Conservation (phyloP, 257 asterid genomes). For the Solanum ossicruentum region DNA sequence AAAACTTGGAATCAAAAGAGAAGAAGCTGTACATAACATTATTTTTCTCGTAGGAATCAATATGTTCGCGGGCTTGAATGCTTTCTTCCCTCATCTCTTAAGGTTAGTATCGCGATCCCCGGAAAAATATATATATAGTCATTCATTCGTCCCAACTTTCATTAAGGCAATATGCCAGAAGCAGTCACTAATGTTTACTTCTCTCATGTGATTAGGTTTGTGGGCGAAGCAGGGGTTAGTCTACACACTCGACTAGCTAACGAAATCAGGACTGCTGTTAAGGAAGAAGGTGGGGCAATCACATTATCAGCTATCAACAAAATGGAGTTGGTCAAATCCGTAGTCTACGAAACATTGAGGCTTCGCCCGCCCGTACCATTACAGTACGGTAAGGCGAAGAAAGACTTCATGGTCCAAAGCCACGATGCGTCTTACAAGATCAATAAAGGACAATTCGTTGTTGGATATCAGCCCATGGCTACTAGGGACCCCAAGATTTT, state of each 20-base stretch:
- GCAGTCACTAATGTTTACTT: background rate
- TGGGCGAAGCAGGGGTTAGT: constrained; percentile 36
- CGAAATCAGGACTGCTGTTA: constrained; percentile 41
- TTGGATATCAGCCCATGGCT: constrained; percentile 67
- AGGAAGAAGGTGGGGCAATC: constrained; percentile 37
- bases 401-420: constrained; percentile 32
- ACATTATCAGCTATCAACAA: constrained; percentile 18
- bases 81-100: background rate
- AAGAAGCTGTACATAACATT: constrained; percentile 69
- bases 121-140: no score
- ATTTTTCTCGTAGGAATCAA: constrained; percentile 50
- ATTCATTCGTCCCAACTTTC: no score
- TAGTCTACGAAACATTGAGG: constrained; percentile 52
- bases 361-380: constrained; percentile 65
- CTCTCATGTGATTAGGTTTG: constrained; percentile 49
- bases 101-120: background rate
- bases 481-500: constrained; percentile 51
- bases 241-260: constrained; percentile 43
- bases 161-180: no score
- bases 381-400: constrained; percentile 54
- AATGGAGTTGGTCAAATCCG: constrained; percentile 54
- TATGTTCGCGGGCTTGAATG: background rate
- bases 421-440: constrained; percentile 46
- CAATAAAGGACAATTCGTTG: constrained; percentile 62
- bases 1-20: constrained; percentile 34